Evolutionary conservation across 2,329 filamentous ascomycete genomes (phyloP).

Genomic region (Westerdykella ornata): DNA sequence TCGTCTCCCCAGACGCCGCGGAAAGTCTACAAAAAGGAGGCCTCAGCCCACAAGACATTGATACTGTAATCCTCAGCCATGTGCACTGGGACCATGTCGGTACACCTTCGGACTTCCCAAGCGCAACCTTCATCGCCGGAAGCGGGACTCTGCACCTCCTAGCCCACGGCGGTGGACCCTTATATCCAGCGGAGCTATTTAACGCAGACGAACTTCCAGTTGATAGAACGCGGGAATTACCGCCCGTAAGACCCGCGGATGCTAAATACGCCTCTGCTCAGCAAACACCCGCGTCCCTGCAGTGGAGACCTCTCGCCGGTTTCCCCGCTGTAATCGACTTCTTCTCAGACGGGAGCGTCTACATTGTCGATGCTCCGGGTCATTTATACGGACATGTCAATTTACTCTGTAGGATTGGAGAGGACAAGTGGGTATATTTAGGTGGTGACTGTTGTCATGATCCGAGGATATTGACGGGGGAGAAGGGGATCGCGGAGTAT

Average conservation of each 20-base stretch:
- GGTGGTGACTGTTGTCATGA: constrained; percentile 52
- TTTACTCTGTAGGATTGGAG: constrained; percentile 39
- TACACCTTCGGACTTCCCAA: constrained; percentile 48
- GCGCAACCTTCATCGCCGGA: constrained; percentile 48
- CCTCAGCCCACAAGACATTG: constrained; percentile 32
- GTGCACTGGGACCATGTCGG: constrained; percentile 55
- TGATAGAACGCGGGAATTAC: constrained; percentile 41
- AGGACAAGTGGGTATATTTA: constrained; percentile 44
- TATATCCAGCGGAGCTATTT: constrained; percentile 43
- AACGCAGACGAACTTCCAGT: constrained; percentile 39
- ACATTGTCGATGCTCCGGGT: constrained; percentile 46
- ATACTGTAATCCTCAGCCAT: constrained; percentile 47
- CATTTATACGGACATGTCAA: constrained; percentile 50
- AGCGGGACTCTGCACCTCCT: constrained; percentile 25
- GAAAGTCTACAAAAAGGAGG: constrained; percentile 35
- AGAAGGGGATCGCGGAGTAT: constrained; percentile 49
- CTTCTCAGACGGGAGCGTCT: constrained; percentile 44
- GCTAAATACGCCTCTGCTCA: constrained; percentile 13
- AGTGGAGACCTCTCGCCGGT: constrained; percentile 41
- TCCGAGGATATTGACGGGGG: constrained; percentile 45
- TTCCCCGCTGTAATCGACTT: constrained; percentile 45
- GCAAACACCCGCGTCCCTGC: constrained; percentile 4
- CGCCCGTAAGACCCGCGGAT: constrained; percentile 21
- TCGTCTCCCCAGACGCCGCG: constrained; percentile 41
- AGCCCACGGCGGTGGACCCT: constrained; percentile 17